Evolutionary conservation across 164 flowering plant genomes (phyloP).

Genomic region (Platanus orientalis): DNA sequence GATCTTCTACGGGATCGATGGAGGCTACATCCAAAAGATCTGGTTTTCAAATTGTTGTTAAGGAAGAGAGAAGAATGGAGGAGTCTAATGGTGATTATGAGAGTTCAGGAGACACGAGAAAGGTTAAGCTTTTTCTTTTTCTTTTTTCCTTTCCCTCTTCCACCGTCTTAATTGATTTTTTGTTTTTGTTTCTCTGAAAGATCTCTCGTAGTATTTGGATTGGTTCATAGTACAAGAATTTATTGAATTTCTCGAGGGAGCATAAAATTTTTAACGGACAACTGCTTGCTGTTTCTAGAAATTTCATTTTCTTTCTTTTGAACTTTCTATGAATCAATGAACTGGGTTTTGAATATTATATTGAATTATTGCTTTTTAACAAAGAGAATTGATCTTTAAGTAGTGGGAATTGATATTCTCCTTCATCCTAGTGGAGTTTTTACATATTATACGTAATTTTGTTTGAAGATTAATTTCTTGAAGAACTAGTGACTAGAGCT

Average conservation of each 20-base stretch:
- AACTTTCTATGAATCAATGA: neutral
- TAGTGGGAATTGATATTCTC: too few species aligned
- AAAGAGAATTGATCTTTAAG: neutral
- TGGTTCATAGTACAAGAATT: neutral
- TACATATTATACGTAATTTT: too few species aligned
- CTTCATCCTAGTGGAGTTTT: too few species aligned
- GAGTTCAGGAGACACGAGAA: neutral
- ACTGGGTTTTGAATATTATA: neutral
- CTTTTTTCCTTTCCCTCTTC: neutral
- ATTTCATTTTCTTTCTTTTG: neutral
- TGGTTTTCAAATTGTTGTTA: slow-evolving; percentile 6
- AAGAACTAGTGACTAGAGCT: too few species aligned
- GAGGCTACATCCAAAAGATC: slow-evolving; percentile 19
- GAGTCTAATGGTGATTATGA: slow-evolving; percentile 10
- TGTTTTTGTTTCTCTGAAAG: too few species aligned
- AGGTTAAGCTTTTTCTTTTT: neutral
- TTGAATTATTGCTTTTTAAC: neutral
- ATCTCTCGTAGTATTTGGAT: neutral
- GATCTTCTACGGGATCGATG: slow-evolving; percentile 14
- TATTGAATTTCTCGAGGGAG: neutral
- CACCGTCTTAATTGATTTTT: too few species aligned
- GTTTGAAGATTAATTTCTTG: too few species aligned
- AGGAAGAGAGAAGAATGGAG: slow-evolving; percentile 17
- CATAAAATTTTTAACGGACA: too few species aligned
- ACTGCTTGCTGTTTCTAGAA: too few species aligned